Conservation (phyloP, 2,329 filamentous ascomycete genomes). For the Aspergillus hiratsukae region DNA sequence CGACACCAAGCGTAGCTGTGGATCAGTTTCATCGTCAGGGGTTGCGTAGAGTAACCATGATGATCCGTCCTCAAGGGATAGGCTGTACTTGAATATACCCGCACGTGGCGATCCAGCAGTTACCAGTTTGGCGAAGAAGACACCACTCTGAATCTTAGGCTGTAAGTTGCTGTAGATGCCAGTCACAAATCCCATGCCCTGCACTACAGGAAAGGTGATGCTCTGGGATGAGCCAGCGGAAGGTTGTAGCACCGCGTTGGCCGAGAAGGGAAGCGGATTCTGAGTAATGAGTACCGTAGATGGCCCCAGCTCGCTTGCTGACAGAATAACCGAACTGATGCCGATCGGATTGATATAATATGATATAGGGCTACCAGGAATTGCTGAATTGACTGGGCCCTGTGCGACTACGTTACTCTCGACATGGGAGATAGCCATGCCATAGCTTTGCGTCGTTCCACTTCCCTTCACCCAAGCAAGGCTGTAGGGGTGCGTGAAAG, state of each 20-base stretch:
- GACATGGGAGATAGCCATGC: conserved; percentile 71
- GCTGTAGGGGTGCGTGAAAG: conserved; percentile 73
- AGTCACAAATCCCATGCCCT: conserved; percentile 86
- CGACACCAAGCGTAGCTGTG: conserved; percentile 65
- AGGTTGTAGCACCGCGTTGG: conserved; percentile 63
- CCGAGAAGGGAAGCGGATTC: conserved; percentile 53
- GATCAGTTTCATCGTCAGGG: conserved; percentile 52
- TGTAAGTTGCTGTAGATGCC: conserved; percentile 66
- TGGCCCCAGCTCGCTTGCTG: conserved; percentile 66
- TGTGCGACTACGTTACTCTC: conserved; percentile 64
- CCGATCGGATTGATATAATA: conserved; percentile 81
- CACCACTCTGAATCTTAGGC: conserved; percentile 68
- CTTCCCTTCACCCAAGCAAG: conserved; percentile 63
- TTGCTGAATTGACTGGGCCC: conserved; percentile 52
- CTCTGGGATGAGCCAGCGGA: conserved; percentile 51
- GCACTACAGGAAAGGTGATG: conserved; percentile 76
- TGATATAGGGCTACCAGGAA: conserved; percentile 54
- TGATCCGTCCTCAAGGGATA: conserved; percentile 66
- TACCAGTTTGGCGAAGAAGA: conserved; percentile 66
- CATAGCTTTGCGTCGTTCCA: conserved; percentile 64
- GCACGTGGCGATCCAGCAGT: conserved; percentile 52
- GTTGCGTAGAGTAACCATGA: conserved; percentile 79
- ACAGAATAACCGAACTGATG: conserved; percentile 75
- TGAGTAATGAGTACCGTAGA: conserved; percentile 55
- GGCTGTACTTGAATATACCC: conserved; percentile 70